phyloP scores from a whole-genome alignment of 192 early-diverging fungal species.

The Dimargaris verticillata region DNA sequence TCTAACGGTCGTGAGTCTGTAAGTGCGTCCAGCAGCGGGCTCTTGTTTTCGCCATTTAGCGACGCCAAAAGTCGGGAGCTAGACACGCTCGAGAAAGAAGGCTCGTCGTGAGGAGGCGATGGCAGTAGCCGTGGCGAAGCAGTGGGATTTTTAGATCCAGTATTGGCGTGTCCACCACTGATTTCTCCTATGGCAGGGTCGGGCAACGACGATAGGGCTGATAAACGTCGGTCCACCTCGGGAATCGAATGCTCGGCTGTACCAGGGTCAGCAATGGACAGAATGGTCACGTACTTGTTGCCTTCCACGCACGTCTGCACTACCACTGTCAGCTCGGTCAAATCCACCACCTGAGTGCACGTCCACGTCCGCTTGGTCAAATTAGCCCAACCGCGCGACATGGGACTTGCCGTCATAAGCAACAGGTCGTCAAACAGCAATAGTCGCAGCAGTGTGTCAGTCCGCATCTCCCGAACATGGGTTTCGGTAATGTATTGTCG shows the following conservation, averaged over 20 bases:
- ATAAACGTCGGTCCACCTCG: neutral
- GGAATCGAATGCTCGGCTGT: neutral
- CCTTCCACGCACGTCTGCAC: conserved; percentile 5
- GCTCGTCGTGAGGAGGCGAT: conserved; percentile 1
- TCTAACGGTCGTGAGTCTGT: too few species aligned
- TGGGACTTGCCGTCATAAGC: neutral
- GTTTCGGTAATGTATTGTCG: conserved; percentile 3
- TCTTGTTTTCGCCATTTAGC: neutral
- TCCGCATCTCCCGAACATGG: neutral
- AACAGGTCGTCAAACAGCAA: conserved; percentile 8
- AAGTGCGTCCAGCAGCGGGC: neutral
- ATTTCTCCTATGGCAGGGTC: neutral
- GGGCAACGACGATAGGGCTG: neutral
- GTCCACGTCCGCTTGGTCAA: conserved; percentile 6
- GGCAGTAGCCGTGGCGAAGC: neutral
- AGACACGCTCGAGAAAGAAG: neutral
- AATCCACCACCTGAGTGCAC: conserved; percentile 1
- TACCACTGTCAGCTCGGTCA: conserved; percentile 6
- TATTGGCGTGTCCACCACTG: neutral
- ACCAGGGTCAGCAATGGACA: neutral
- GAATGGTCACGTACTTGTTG: conserved; percentile 10
- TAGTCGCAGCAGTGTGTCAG: neutral
- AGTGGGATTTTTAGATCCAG: too few species aligned
- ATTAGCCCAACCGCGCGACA: conserved; percentile 5
- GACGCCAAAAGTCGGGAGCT: neutral